Evolutionary conservation across 768 basidiomycete species (phyloP), one percentile per base, ranked within the genome.

Genomic region (Lactarius indigo): DNA sequence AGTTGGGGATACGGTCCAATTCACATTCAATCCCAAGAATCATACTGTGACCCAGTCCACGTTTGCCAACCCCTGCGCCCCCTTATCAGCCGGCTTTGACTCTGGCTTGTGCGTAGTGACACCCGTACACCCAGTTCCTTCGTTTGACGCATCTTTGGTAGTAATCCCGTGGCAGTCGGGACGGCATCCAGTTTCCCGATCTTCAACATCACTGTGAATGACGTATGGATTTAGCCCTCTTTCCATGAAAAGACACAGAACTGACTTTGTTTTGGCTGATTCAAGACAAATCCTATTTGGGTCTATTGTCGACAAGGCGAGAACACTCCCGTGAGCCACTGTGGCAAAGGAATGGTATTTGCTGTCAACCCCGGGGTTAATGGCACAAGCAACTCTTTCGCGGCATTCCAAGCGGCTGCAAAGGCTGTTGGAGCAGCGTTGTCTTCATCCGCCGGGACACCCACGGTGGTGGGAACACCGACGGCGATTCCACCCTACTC

Each of bases 21-120:
- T 75, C 68, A 44, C 26, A 2, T 77, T 74, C 73, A 39, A 69
- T 20, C 63, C 65, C 59, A 75, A 75, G 59, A 76, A 75, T 63
- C 76, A 77, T 69, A 70, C 69, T 6, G 75, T 74, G 13, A 74
- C 73, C 20, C 74, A 77, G 63, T 73, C 74, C 2, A 65, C 71
- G 6, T 76, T 77, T 64, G 59, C 39, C 5, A 23, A 55, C 10
- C 76, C 76, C 9, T 77, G 76, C 67, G n/a, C 64, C n/a, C 56
- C 35, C 3, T 18, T 65, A 2, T 30, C 42, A 1, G 66, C 62
- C 44, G 77, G 76, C 12, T 72, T 76, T 54, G 71, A 75, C 65
- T 66, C 73, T 64, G 73, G 71, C 35, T 78, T 77, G 75, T 76
- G 60, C 56, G 73, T 71, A 23, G 13, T n/a, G 4, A 23, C 18